A percentile compares a stretch with the other conserved stretches of the same genome.
phyloP scores from a whole-genome alignment of 345 rosid species.

The Odontarrhena argentea region DNA sequence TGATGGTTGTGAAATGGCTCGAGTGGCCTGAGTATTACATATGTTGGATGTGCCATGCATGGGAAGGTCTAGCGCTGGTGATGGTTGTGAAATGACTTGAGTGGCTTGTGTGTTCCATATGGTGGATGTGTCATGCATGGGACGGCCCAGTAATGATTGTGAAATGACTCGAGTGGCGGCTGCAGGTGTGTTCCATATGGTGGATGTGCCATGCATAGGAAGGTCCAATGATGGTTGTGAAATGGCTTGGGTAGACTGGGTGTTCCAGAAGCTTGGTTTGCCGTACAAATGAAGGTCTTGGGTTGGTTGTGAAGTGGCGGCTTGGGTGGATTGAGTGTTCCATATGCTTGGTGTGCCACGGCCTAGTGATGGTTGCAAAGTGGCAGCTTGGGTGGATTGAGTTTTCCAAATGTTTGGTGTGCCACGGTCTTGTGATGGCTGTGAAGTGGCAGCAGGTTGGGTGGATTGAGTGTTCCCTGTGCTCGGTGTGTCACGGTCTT shows the following conservation, averaged over 20 bases:
- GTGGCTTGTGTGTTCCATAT: slow-evolving; percentile 5
- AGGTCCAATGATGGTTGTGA: slow-evolving; percentile 36
- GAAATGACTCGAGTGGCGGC: slow-evolving; percentile 48
- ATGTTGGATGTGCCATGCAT: not conserved
- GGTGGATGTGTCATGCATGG: not conserved
- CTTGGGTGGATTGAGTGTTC: too few species aligned
- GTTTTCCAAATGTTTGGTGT: too few species aligned
- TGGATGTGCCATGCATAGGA: not conserved
- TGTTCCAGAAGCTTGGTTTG: slow-evolving; percentile 3
- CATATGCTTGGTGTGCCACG: too few species aligned
- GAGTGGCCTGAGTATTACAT: slow-evolving; percentile 47
- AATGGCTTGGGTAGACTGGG: slow-evolving; percentile 47
- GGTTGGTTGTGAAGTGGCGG: too few species aligned
- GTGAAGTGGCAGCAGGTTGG: too few species aligned
- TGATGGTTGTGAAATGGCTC: slow-evolving; percentile 41
- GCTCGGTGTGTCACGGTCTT: too few species aligned
- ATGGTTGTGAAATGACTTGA: slow-evolving; percentile 10
- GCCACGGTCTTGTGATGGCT: too few species aligned
- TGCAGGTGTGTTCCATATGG: slow-evolving; percentile 36
- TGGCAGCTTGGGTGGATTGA: too few species aligned
- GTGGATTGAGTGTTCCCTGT: too few species aligned
- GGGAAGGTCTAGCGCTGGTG: slow-evolving; percentile 7
- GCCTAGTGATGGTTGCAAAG: too few species aligned
- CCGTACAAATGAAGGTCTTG: too few species aligned
- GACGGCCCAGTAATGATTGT: slow-evolving; percentile 32